phyloP scores from a whole-genome alignment of 2,329 filamentous ascomycete species.

The Ascochyta clinopodiicola region DNA sequence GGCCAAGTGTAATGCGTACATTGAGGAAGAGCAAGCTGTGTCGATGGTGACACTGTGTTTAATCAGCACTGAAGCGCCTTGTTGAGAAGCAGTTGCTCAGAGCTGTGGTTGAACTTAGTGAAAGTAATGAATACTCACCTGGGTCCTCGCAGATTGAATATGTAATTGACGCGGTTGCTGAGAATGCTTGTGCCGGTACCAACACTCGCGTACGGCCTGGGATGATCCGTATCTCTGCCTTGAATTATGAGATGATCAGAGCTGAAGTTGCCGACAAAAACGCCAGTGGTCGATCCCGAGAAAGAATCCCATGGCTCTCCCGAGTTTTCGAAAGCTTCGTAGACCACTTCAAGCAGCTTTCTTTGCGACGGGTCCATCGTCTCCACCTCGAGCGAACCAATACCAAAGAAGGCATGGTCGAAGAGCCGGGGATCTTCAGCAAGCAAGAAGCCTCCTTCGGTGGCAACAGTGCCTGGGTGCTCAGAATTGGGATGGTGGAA shows the following conservation, averaged over 20 bases:
- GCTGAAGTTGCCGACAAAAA: slow-evolving; percentile 31
- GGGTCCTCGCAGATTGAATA: slow-evolving; percentile 39
- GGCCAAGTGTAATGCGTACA: slow-evolving; percentile 36
- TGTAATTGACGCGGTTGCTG: slow-evolving; percentile 35
- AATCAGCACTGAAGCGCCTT: too few relatives aligned
- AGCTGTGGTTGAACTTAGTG: neutral
- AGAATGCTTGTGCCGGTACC: slow-evolving; percentile 27
- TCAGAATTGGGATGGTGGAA: slow-evolving; percentile 40
- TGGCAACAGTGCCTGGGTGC: slow-evolving; percentile 33
- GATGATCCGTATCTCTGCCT: slow-evolving; percentile 23
- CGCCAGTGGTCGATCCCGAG: slow-evolving; percentile 27
- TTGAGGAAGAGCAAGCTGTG: slow-evolving; percentile 34
- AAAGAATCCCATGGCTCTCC: slow-evolving; percentile 36
- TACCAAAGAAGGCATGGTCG: slow-evolving; percentile 44
- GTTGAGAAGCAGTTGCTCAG: neutral
- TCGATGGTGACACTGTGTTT: slow-evolving; percentile 28
- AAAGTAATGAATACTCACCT: slow-evolving; percentile 13
- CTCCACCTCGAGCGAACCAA: slow-evolving; percentile 26
- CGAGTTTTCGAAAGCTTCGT: slow-evolving; percentile 24
- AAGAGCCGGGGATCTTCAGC: slow-evolving; percentile 45
- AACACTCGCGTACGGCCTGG: slow-evolving; percentile 17
- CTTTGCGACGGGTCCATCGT: slow-evolving; percentile 39
- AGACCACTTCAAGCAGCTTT: slow-evolving; percentile 43
- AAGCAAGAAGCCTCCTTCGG: slow-evolving; percentile 32
- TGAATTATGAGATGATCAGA: slow-evolving; percentile 24